phyloP scores from a whole-genome alignment of 2,329 filamentous ascomycete genomes.

The Pseudogymnoascus sp. region DNA sequence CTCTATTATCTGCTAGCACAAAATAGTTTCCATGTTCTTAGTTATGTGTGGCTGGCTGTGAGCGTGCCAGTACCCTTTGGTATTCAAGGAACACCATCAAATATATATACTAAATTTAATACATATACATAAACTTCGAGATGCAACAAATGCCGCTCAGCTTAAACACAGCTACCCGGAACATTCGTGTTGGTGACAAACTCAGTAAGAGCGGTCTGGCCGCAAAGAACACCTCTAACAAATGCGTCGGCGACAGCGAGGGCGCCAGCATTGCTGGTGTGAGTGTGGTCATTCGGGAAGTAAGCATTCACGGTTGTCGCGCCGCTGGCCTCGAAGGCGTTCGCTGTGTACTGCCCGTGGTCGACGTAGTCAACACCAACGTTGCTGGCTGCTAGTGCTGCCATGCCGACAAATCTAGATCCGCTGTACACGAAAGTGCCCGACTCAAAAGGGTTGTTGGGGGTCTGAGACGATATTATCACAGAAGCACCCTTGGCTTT shows the following conservation, averaged over 20 bases:
- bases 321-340: slow-evolving; percentile 33
- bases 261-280: slow-evolving; percentile 50
- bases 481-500: slow-evolving; percentile 53
- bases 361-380: slow-evolving; percentile 22
- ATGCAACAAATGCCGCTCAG: not conserved
- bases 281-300: slow-evolving; percentile 54
- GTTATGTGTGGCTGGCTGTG: not conserved
- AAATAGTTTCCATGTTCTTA: not conserved
- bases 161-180: not conserved
- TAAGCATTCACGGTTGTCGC: slow-evolving; percentile 40
- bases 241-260: slow-evolving; percentile 50
- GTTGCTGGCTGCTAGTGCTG: slow-evolving; percentile 20
- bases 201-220: slow-evolving; percentile 33
- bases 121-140: not conserved
- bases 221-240: slow-evolving; percentile 27
- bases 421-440: slow-evolving; percentile 42
- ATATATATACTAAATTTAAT: not conserved
- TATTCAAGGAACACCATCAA: not conserved
- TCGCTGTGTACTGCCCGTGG: slow-evolving; percentile 22
- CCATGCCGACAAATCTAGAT: slow-evolving; percentile 50
- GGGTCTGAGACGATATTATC: slow-evolving; percentile 53
- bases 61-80: not conserved
- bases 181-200: not conserved
- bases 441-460: slow-evolving; percentile 57
- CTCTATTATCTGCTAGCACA: not conserved